phyloP scores from a whole-genome alignment of 2,329 filamentous ascomycete genomes.

The Monilinia fructicola region DNA sequence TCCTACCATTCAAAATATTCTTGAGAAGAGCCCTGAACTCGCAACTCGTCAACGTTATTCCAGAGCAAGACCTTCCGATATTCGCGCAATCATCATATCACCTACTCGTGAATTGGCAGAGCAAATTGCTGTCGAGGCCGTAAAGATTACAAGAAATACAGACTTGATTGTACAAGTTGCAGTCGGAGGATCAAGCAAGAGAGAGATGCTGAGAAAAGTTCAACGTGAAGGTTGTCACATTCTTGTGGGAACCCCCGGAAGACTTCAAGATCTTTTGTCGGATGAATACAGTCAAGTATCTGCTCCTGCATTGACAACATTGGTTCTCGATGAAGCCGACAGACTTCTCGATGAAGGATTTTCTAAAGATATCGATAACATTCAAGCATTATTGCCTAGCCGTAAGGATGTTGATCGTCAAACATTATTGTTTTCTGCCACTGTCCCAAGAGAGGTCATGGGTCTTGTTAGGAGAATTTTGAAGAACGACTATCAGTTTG shows the following conservation, averaged over 20 bases:
- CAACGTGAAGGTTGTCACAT: conserved; percentile 78
- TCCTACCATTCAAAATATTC: conserved; percentile 77
- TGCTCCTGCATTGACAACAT: conserved; percentile 69
- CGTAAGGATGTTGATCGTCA: conserved; percentile 68
- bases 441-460: conserved; percentile 82
- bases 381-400: conserved; percentile 63
- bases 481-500: conserved; percentile 81
- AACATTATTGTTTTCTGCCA: conserved; percentile 93
- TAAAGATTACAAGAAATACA: conserved; percentile 39
- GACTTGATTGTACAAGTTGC: conserved; percentile 64
- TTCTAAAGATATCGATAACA: conserved; percentile 61
- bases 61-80: conserved; percentile 54
- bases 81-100: conserved; percentile 71
- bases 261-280: conserved; percentile 73
- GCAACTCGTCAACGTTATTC: conserved; percentile 43
- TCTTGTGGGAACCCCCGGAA: conserved; percentile 85
- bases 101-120: conserved; percentile 80
- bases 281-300: conserved; percentile 49
- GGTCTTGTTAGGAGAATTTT: conserved; percentile 70
- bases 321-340: conserved; percentile 96
- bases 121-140: conserved; percentile 78
- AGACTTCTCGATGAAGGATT: conserved; percentile 97
- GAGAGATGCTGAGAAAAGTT: conserved; percentile 38
- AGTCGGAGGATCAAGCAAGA: conserved; percentile 86
- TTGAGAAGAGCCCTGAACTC: conserved; percentile 60